Conservation (phyloP, 345 rosid genomes). For the Hibiscus tridactylites region DNA sequence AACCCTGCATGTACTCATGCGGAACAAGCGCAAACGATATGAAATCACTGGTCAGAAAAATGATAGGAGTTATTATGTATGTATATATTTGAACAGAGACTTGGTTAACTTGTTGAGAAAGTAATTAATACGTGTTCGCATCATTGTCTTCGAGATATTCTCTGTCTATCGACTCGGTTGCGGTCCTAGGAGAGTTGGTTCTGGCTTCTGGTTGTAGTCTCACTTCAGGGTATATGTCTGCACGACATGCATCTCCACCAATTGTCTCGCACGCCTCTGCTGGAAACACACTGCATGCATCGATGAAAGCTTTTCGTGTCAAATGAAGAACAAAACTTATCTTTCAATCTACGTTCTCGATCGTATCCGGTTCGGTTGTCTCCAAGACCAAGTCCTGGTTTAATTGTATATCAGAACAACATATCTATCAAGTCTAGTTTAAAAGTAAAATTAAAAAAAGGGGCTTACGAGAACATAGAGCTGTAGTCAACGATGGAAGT, state of each 20-base stretch:
- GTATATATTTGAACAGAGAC: background rate
- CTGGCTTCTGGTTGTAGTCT: slow-evolving; percentile 20
- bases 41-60: background rate
- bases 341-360: background rate
- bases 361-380: background rate
- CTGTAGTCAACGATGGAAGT: slow-evolving; percentile 41
- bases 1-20: background rate
- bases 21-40: background rate
- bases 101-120: background rate
- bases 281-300: slow-evolving; percentile 49
- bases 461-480: slow-evolving; percentile 42
- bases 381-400: no score
- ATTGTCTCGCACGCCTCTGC: slow-evolving; percentile 76
- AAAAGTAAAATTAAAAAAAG: background rate
- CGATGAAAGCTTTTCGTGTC: background rate
- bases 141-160: slow-evolving; percentile 28
- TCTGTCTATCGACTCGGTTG: slow-evolving; percentile 15
- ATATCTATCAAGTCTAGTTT: no score
- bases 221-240: slow-evolving; percentile 56
- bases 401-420: no score
- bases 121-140: slow-evolving; percentile 24
- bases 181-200: slow-evolving; percentile 1
- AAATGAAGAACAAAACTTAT: background rate
- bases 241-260: slow-evolving; percentile 65
- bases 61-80: background rate